Percentiles rank a stretch among this genome's conserved stretches.
phyloP scores from a whole-genome alignment of 805 yeast genomes.

The Candida boleticola region DNA sequence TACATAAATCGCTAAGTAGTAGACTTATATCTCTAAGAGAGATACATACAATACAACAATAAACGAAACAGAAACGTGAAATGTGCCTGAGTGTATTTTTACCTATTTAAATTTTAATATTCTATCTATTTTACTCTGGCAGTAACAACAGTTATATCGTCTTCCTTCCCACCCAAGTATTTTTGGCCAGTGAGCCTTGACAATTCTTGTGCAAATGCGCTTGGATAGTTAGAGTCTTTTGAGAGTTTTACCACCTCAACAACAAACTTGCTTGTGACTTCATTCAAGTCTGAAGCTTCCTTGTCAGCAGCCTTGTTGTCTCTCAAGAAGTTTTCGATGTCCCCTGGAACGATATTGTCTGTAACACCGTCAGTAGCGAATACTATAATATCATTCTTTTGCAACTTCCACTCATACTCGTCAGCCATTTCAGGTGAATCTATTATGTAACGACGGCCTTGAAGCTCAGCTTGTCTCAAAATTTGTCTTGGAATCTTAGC shows the following conservation, averaged over 20 bases:
- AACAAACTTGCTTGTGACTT: constrained; percentile 57
- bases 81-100: no score
- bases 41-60: background rate
- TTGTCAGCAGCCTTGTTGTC: constrained; percentile 44
- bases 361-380: constrained; percentile 94
- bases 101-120: background rate
- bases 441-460: constrained; percentile 63
- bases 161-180: constrained; percentile 91
- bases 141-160: constrained; percentile 84
- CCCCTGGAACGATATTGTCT: constrained; percentile 76
- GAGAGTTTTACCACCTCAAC: constrained; percentile 65
- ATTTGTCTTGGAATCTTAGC: constrained; percentile 75
- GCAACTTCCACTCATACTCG: constrained; percentile 59
- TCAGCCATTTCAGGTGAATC: constrained; percentile 73
- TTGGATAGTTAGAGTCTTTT: constrained; percentile 68
- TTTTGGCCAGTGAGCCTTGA: constrained; percentile 62
- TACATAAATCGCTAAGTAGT: constrained; percentile 2
- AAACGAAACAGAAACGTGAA: background rate
- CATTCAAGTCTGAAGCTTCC: constrained; percentile 35
- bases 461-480: constrained; percentile 48
- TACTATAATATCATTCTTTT: constrained; percentile 71
- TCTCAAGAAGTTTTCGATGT: constrained; percentile 64
- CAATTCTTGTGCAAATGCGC: constrained; percentile 83
- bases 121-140: constrained; percentile 49
- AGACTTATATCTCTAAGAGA: background rate